Percentiles rank a stretch among this genome's conserved stretches.
Evolutionary conservation across 345 rosid genomes (phyloP).

Genomic region (Lumnitzera racemosa): DNA sequence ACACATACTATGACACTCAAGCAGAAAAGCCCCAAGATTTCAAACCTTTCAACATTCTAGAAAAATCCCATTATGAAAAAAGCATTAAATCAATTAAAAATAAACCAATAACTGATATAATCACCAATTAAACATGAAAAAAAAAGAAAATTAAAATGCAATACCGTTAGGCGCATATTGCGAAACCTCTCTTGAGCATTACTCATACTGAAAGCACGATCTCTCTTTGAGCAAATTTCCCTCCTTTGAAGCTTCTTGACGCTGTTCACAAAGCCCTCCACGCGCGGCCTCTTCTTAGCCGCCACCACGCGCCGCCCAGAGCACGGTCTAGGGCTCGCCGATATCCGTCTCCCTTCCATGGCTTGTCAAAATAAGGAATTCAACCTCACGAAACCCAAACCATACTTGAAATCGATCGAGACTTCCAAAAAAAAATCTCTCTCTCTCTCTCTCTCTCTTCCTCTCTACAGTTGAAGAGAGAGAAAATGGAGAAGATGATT

Average conservation of each 20-base stretch:
- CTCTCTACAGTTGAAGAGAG: too few relatives aligned
- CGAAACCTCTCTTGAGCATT: constrained; percentile 65
- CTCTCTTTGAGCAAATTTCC: constrained; percentile 58
- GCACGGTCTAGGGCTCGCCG: constrained; percentile 75
- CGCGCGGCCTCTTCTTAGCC: constrained; percentile 50
- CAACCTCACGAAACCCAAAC: background rate
- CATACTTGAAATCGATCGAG: background rate
- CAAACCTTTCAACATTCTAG: too few relatives aligned
- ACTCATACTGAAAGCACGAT: constrained; percentile 51
- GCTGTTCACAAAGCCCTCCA: constrained; percentile 60
- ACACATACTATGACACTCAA: too few relatives aligned
- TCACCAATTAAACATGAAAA: background rate
- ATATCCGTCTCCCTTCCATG: constrained; percentile 78
- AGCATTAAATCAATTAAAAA: too few relatives aligned
- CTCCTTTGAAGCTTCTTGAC: constrained; percentile 70
- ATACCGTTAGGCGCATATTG: constrained; percentile 59
- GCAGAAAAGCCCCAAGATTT: too few relatives aligned
- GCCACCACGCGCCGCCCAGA: constrained; percentile 62
- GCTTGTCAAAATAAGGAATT: background rate
- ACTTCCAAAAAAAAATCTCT: too few relatives aligned
- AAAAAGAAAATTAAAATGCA: background rate
- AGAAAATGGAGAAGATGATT: too few relatives aligned
- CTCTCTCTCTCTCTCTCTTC: too few relatives aligned
- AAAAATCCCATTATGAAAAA: too few relatives aligned
- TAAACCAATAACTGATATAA: too few relatives aligned